Evolutionary conservation across 805 yeast species (phyloP).

Genomic region (Starmerella davenportii): DNA sequence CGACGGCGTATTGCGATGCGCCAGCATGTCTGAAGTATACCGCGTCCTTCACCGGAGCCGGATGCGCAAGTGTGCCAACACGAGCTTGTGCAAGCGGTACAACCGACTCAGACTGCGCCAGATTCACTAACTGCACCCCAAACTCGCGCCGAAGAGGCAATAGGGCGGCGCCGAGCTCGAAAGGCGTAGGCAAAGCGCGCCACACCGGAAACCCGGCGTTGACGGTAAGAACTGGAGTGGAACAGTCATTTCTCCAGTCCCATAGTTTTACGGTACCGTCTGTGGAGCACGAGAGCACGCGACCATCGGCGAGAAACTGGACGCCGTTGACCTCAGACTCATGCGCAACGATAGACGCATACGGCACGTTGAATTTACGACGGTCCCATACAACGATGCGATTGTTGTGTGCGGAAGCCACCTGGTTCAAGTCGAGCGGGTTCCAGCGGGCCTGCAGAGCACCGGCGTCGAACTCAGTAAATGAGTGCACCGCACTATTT

Average conservation of each 20-base stretch:
- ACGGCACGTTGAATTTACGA: slow-evolving; percentile 62
- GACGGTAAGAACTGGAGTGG: slow-evolving; percentile 38
- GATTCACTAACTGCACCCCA: slow-evolving; percentile 33
- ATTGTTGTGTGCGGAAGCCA: slow-evolving; percentile 78
- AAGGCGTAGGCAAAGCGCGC: slow-evolving; percentile 75
- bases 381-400: slow-evolving; percentile 74
- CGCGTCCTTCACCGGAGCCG: slow-evolving; percentile 72
- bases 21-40: slow-evolving; percentile 60
- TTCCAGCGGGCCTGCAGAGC: slow-evolving; percentile 95
- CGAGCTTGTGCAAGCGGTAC: slow-evolving; percentile 24
- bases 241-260: slow-evolving; percentile 23
- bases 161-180: slow-evolving; percentile 72
- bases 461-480: slow-evolving; percentile 91
- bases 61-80: slow-evolving; percentile 57
- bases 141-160: slow-evolving; percentile 77
- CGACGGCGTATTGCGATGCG: slow-evolving; percentile 62
- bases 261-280: slow-evolving; percentile 73
- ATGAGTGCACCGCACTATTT: slow-evolving; percentile 26
- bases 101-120: slow-evolving; percentile 27
- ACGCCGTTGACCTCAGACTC: slow-evolving; percentile 75
- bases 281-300: slow-evolving; percentile 66
- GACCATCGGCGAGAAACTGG: slow-evolving; percentile 54
- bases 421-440: slow-evolving; percentile 47
- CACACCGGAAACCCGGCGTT: slow-evolving; percentile 70
- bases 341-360: slow-evolving; percentile 55